A percentile compares a stretch with the other conserved stretches of the same genome.
These are phyloP conservation scores for Ascocoryne sarcoides DNA, from an alignment of 2,329 filamentous ascomycete genomes.

Conservation along the genomic window DNA sequence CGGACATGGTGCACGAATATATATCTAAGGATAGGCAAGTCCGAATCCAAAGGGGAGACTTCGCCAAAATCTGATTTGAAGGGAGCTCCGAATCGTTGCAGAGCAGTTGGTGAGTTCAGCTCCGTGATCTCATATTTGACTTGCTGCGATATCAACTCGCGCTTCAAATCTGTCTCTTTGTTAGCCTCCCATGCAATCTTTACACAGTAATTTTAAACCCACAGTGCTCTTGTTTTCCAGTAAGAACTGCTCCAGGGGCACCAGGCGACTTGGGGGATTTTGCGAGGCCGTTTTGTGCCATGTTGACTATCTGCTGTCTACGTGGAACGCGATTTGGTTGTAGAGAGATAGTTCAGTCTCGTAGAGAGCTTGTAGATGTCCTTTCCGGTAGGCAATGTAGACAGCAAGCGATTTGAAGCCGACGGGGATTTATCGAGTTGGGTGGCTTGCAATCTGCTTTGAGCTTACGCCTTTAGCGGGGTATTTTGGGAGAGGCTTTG, in stretches of 20 bases:
- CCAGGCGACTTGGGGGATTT: constrained; percentile 1
- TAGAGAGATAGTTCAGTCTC: background rate
- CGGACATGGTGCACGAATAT: constrained; percentile 98
- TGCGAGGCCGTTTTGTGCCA: constrained; percentile 15
- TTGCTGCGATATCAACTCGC: constrained; percentile 86
- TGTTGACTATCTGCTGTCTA: background rate
- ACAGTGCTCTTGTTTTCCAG: constrained; percentile 98
- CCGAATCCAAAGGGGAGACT: constrained; percentile 85
- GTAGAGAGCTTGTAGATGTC: background rate
- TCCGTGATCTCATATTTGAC: constrained; percentile 85
- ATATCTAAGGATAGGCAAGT: constrained; percentile 85
- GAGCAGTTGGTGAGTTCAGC: constrained; percentile 86
- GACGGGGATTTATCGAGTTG: constrained; percentile 3
- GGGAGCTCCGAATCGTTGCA: constrained; percentile 90
- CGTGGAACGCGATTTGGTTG: background rate
- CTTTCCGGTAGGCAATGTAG: background rate
- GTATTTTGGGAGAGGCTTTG: constrained; percentile 1
- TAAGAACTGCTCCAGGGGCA: constrained; percentile 40
- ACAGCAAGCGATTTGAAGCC: constrained; percentile 1
- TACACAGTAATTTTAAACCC: constrained; percentile 29
- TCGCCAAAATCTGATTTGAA: constrained; percentile 91
- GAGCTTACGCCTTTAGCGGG: constrained; percentile 5
- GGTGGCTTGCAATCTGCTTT: constrained; percentile 2
- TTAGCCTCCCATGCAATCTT: background rate
- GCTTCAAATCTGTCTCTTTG: constrained; percentile 67